A percentile compares a stretch with the other conserved stretches of the same genome.
phyloP scores from a whole-genome alignment of 1,284 basidiomycete species.

The Malassezia sympodialis region DNA sequence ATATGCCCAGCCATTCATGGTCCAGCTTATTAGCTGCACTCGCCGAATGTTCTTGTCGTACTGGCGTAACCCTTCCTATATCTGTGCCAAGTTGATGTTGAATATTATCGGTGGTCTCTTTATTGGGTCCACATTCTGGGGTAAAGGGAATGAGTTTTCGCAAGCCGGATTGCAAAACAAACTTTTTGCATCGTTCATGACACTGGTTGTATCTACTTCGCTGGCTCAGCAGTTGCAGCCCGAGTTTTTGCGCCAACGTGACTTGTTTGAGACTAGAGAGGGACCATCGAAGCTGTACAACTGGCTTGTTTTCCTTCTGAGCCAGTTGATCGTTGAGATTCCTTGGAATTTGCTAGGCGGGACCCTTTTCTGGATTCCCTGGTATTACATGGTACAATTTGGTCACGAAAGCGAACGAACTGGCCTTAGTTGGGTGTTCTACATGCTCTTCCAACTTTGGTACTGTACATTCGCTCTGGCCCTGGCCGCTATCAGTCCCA shows the following conservation, averaged over 20 bases:
- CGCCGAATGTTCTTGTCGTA: constrained; percentile 34
- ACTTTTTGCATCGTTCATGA: constrained; percentile 57
- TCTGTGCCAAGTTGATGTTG: constrained; percentile 51
- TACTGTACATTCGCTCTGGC: constrained; percentile 58
- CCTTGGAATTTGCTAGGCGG: constrained; percentile 39
- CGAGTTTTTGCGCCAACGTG: constrained; percentile 52
- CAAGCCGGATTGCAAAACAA: constrained; percentile 58
- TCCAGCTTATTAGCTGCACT: constrained; percentile 36
- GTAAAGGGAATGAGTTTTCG: constrained; percentile 22
- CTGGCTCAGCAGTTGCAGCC: constrained; percentile 46
- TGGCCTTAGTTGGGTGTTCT: constrained; percentile 25
- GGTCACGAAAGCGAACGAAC: constrained; percentile 18
- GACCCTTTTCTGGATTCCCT: constrained; percentile 34
- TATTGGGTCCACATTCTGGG: constrained; percentile 52
- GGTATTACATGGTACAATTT: constrained; percentile 35
- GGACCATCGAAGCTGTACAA: constrained; percentile 67
- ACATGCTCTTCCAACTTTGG: constrained; percentile 50
- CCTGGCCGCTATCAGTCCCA: constrained; percentile 60
- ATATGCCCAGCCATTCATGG: constrained; percentile 32
- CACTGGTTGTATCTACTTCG: constrained; percentile 33
- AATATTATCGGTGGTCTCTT: constrained; percentile 53
- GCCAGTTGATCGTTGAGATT: constrained; percentile 49
- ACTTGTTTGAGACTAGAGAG: constrained; percentile 65
- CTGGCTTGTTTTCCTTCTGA: constrained; percentile 60
- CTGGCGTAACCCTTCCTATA: constrained; percentile 42